phyloP scores from a whole-genome alignment of 2,329 filamentous ascomycete genomes.

The Thielaviopsis populi region DNA sequence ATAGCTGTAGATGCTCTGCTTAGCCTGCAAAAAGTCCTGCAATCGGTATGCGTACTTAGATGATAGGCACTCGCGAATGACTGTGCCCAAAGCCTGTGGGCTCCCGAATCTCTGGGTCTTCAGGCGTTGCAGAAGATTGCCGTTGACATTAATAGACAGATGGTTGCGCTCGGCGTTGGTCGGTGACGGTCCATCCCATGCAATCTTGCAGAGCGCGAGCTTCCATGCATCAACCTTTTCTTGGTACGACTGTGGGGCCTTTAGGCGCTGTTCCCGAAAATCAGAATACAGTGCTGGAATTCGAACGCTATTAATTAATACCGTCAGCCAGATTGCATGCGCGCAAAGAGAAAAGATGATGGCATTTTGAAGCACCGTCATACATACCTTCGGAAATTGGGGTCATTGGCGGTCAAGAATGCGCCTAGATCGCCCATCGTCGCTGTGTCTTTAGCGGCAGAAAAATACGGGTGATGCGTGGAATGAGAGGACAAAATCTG shows the following conservation, averaged over 20 bases:
- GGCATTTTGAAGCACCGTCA: constrained; percentile 9
- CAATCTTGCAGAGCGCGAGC: constrained; percentile 53
- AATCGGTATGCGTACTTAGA: constrained; percentile 56
- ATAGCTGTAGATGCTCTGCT: constrained; percentile 56
- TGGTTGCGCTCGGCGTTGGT: constrained; percentile 30
- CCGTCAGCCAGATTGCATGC: not conserved
- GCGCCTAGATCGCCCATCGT: constrained; percentile 53
- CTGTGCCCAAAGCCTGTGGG: constrained; percentile 65
- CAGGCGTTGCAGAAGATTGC: constrained; percentile 53
- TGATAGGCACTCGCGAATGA: constrained; percentile 58
- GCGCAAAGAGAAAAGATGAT: not conserved
- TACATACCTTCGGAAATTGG: constrained; percentile 45
- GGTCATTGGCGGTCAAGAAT: constrained; percentile 46
- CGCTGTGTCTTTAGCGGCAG: not conserved
- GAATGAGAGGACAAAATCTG: no score
- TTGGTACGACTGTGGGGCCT: constrained; percentile 71
- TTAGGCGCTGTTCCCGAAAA: constrained; percentile 55
- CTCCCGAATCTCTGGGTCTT: constrained; percentile 65
- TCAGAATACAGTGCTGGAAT: constrained; percentile 81
- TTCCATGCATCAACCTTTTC: constrained; percentile 73
- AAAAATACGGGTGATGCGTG: not conserved
- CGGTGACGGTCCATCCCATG: constrained; percentile 42
- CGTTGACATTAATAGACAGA: constrained; percentile 40
- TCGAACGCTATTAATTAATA: constrained; percentile 42
- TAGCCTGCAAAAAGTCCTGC: constrained; percentile 47